Base-by-base conservation (phyloP, 75 land plant genomes). In the Isoetes taiwanensis region DNA sequence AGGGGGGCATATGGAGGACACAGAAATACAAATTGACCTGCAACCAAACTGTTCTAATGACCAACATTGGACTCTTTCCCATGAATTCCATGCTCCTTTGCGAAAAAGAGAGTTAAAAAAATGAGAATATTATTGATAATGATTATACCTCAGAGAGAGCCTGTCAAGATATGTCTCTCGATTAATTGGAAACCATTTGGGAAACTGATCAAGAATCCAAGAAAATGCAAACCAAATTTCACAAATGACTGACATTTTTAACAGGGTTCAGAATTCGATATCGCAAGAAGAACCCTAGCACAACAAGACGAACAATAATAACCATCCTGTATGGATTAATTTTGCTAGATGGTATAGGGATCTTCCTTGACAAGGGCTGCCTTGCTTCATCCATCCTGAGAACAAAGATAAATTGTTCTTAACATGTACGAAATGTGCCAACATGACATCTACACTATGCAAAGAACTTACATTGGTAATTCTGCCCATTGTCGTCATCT, bases 141-240 rank as follows among this genome's bases (percentile, higher is more conserved):
- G n/a, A n/a, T n/a, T 31, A 28, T 17, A 82, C 85, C 85, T 75
- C 26, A 85, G 24, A 64, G 89, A 37, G 37, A 85, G 79, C 66
- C 89, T 65, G 52, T 85, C 89, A 39, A 85, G 79, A 32, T 85
- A 85, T n/a, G 89, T 85, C 46, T 85, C 89, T 50, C 89, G 81
- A 58, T 82, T 85, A 8, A 85, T 72, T 5, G 89, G 89, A 41
- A 78, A 62, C 89, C 89, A 85, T 43, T 85, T 85, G 0, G 86
- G 89, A 52, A 85, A 85, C 62, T 85, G 89, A 73, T 85, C 89
- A 56, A 85, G 39, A 52, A 85, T 82, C 89, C 89, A 85, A 3
- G 89, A 85, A 30, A 85, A 68, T 16, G 89, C 89, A 72, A 82
- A 82, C 88, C 88, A 84, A 24, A 84, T 72, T 72, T 84, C 88